These are phyloP conservation scores for Sclerotinia sclerotiorum DNA, from an alignment of 2,329 filamentous ascomycete genomes.

Conservation along the genomic window DNA sequence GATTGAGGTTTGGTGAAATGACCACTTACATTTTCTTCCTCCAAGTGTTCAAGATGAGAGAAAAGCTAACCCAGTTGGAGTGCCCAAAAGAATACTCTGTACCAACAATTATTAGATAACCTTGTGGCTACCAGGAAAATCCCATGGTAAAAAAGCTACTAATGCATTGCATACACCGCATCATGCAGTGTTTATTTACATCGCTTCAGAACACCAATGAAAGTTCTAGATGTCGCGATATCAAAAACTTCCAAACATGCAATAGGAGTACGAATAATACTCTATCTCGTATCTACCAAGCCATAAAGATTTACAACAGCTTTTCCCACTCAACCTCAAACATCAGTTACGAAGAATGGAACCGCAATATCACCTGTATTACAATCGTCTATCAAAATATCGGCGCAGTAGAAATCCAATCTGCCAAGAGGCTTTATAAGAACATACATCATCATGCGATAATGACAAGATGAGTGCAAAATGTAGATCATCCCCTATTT, in stretches of 20 bases:
- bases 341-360: not conserved
- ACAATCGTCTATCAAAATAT: not conserved
- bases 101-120: not conserved
- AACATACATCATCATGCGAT: constrained; percentile 6
- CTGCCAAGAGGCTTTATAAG: constrained; percentile 1
- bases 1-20: not conserved
- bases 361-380: not conserved
- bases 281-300: not conserved
- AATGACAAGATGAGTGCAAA: constrained; percentile 6
- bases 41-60: not conserved
- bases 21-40: not conserved
- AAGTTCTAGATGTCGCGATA: not conserved
- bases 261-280: not conserved
- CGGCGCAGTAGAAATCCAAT: not conserved
- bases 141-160: not conserved
- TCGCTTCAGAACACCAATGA: not conserved
- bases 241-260: not conserved
- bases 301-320: not conserved
- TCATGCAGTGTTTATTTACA: constrained; percentile 8
- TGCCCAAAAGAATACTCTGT: too few species aligned
- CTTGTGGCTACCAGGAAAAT: not conserved
- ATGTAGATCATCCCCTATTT: constrained; percentile 16
- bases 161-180: not conserved
- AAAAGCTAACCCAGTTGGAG: not conserved
- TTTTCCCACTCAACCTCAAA: not conserved